phyloP scores from a whole-genome alignment of 495 filamentous ascomycete species.

The Pyrenula massariospora region DNA sequence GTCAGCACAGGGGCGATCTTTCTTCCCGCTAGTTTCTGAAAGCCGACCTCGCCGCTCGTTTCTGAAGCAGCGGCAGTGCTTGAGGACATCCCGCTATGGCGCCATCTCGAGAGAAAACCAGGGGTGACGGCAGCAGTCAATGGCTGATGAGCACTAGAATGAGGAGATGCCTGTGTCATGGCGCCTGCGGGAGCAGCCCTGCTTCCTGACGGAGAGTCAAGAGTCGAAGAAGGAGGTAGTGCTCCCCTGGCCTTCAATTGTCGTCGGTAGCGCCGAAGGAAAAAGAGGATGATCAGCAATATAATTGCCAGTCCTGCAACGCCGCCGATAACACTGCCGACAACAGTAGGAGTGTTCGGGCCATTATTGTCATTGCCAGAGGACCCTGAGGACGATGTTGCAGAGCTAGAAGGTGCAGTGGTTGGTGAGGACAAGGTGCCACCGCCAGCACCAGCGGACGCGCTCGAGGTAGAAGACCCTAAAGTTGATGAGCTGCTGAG shows the following conservation, averaged over 20 bases:
- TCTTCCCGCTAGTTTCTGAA: conserved; percentile 55
- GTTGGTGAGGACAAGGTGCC: neutral
- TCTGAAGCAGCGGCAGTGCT: conserved; percentile 24
- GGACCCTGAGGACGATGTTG: neutral
- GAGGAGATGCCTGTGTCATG: conserved; percentile 34
- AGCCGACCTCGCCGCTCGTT: conserved; percentile 40
- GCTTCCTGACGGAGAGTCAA: conserved; percentile 14
- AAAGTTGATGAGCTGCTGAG: neutral
- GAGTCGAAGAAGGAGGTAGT: conserved; percentile 10
- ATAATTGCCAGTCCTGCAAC: conserved; percentile 51
- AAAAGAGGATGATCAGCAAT: conserved; percentile 38
- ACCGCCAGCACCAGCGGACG: neutral
- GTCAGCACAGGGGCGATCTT: conserved; percentile 62
- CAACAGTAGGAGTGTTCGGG: conserved; percentile 26
- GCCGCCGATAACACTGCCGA: conserved; percentile 56
- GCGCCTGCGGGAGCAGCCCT: conserved; percentile 10
- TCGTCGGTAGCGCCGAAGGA: conserved; percentile 39
- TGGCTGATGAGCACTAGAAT: conserved; percentile 41
- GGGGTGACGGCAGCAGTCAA: conserved; percentile 41
- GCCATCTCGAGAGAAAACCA: conserved; percentile 12
- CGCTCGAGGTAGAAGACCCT: neutral
- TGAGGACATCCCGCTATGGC: conserved; percentile 7
- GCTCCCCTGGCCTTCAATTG: conserved; percentile 12
- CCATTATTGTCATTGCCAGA: neutral
- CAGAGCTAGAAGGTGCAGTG: neutral